Conservation (phyloP, 345 rosid species). For the Boechera retrofracta region DNA sequence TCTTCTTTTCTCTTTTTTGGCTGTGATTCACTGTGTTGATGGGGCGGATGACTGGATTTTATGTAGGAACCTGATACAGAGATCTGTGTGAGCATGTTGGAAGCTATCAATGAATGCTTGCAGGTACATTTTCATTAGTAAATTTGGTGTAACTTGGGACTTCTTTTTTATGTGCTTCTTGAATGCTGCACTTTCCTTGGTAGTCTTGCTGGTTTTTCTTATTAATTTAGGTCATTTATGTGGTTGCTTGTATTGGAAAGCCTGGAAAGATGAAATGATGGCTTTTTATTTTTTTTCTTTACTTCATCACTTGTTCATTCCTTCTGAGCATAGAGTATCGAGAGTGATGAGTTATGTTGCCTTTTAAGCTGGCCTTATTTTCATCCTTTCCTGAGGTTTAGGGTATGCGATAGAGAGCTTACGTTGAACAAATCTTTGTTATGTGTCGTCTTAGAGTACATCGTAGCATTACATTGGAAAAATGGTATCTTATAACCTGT, state of each 20-base stretch:
- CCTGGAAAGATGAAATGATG: not conserved
- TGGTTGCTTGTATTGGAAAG: conserved; percentile 9
- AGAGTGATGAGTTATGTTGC: not conserved
- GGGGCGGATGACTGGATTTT: conserved; percentile 24
- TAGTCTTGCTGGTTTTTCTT: conserved; percentile 8
- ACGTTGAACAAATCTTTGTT: not conserved
- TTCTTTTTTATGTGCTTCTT: not conserved
- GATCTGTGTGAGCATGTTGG: conserved; percentile 95
- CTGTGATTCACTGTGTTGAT: conserved; percentile 9
- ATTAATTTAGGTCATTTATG: not conserved
- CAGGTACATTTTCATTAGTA: conserved; percentile 59
- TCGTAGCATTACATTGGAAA: not conserved
- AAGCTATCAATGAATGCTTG: conserved; percentile 92
- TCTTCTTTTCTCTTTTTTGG: not conserved
- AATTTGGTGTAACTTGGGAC: not conserved
- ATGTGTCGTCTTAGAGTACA: not conserved
- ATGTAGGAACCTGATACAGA: conserved; percentile 98
- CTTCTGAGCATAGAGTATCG: conserved; percentile 10
- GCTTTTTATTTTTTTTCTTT: not conserved
- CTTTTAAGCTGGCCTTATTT: conserved; percentile 10
- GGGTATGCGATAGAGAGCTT: conserved; percentile 1
- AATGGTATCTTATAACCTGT: not conserved
- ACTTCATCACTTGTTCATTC: not conserved
- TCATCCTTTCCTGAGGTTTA: conserved; percentile 4
- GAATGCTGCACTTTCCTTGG: conserved; percentile 17